Evolutionary conservation across 2,329 filamentous ascomycete species (phyloP).

Genomic region (Ascomycota sp.): DNA sequence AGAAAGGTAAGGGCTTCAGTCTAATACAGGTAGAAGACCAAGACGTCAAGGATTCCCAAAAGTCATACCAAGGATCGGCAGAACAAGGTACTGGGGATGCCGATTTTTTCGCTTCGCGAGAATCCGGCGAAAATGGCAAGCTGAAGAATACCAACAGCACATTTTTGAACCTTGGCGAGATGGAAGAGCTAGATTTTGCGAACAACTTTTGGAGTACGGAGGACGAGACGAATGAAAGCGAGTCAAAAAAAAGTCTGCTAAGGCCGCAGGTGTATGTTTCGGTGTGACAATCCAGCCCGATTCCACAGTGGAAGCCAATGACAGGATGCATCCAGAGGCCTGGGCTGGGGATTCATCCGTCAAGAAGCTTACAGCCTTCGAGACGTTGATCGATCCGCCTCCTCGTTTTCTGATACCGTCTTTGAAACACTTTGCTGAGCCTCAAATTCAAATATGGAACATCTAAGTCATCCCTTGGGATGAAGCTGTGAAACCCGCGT

Average conservation of each 20-base stretch:
- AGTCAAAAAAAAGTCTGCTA: conserved; percentile 28
- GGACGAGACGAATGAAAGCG: conserved; percentile 30
- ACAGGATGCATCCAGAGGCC: conserved; percentile 21
- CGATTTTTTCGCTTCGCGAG: conserved; percentile 36
- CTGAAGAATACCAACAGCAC: conserved; percentile 15
- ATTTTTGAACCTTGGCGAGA: conserved; percentile 18
- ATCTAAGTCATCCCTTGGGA: conserved; percentile 16
- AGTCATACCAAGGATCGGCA: conserved; percentile 9
- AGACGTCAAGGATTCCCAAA: conserved; percentile 7
- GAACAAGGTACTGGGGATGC: conserved; percentile 16
- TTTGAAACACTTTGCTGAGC: conserved; percentile 23
- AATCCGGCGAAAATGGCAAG: conserved; percentile 29
- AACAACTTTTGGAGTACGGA: conserved; percentile 18
- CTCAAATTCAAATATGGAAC: conserved; percentile 13
- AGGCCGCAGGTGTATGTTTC: conserved; percentile 24
- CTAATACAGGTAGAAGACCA: conserved; percentile 16
- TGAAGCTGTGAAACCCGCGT: conserved; percentile 11
- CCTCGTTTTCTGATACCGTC: conserved; percentile 28
- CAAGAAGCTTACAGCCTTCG: conserved; percentile 21
- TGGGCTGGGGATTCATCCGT: conserved; percentile 22
- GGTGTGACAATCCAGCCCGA: conserved; percentile 25
- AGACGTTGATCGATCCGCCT: conserved; percentile 19
- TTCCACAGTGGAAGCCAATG: conserved; percentile 21
- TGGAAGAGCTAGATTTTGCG: conserved; percentile 23
- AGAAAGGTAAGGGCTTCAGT: conserved; percentile 17